phyloP scores from a whole-genome alignment of 2,329 filamentous ascomycete genomes.

The Teratosphaeria viscida region DNA sequence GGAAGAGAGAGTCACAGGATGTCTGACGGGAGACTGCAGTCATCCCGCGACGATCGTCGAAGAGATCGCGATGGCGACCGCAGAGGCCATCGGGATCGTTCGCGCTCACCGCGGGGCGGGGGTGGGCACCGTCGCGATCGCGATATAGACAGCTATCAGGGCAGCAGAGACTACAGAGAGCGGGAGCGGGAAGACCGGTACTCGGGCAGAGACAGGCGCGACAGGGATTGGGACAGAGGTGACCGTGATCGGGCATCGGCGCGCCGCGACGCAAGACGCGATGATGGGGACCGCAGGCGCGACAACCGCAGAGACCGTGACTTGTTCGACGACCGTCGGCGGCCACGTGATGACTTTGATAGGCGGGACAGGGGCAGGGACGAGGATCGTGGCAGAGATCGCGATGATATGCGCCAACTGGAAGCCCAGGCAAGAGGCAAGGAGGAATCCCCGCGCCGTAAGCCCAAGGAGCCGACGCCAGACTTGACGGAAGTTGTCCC shows the following conservation, averaged over 20 bases:
- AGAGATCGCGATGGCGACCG: constrained; percentile 36
- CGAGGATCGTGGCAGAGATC: constrained; percentile 27
- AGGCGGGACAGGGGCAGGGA: constrained; percentile 8
- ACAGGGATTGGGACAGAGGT: constrained; percentile 11
- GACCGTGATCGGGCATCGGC: constrained; percentile 44
- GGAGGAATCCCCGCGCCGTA: constrained; percentile 69
- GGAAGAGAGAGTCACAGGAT: constrained; percentile 16
- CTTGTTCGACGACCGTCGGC: constrained; percentile 18
- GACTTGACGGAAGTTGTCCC: constrained; percentile 82
- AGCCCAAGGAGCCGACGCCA: constrained; percentile 90
- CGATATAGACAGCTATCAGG: constrained; percentile 79
- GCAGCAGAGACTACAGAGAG: constrained; percentile 84
- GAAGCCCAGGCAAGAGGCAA: constrained; percentile 42
- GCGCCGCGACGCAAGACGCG: constrained; percentile 49
- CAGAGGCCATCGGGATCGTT: constrained; percentile 54
- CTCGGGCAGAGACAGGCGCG: constrained; percentile 37
- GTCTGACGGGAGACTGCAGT: constrained; percentile 31
- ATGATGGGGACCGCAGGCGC: constrained; percentile 44
- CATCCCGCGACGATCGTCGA: constrained; percentile 38
- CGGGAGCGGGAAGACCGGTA: constrained; percentile 91
- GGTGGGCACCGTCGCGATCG: constrained; percentile 62
- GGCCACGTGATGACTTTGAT: constrained; percentile 38
- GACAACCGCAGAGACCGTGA: constrained; percentile 40
- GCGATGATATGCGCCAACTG: constrained; percentile 26
- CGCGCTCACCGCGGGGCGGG: constrained; percentile 73